These are phyloP conservation scores for Triadica sebifera DNA, from an alignment of 345 rosid genomes.

Conservation along the genomic window DNA sequence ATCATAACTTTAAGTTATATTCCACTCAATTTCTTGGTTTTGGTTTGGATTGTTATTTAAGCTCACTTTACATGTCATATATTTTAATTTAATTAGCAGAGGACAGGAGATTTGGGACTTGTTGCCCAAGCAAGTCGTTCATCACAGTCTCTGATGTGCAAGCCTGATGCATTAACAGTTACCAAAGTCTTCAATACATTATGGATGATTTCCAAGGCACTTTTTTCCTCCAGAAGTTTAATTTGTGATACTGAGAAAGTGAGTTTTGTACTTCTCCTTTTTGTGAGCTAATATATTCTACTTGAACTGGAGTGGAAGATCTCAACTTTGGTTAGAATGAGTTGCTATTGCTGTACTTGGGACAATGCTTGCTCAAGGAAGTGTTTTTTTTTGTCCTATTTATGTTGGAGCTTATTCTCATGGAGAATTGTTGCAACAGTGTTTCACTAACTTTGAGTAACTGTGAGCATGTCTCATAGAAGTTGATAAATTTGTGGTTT, in stretches of 20 bases:
- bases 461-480: background rate
- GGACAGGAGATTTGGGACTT: constrained; percentile 84
- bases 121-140: constrained; percentile 94
- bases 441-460: background rate
- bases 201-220: constrained; percentile 83
- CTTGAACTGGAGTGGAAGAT: background rate
- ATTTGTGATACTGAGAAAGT: background rate
- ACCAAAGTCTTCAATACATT: constrained; percentile 73
- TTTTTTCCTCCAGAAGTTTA: background rate
- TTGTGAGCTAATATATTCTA: too few relatives aligned
- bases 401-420: background rate
- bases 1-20: background rate
- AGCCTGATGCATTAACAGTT: constrained; percentile 79
- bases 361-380: background rate
- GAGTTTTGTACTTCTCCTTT: background rate
- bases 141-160: constrained; percentile 86
- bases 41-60: background rate
- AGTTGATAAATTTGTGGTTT: background rate
- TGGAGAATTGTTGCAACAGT: background rate
- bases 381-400: background rate
- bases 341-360: constrained; percentile 9
- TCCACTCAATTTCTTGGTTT: background rate
- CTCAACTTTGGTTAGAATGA: constrained; percentile 6
- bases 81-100: constrained; percentile 43
- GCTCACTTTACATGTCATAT: background rate